Percentiles rank a stretch among this genome's conserved stretches.
These are phyloP conservation scores for Thamnidium elegans DNA, from an alignment of 192 early-diverging fungal genomes.

Conservation along the genomic window DNA sequence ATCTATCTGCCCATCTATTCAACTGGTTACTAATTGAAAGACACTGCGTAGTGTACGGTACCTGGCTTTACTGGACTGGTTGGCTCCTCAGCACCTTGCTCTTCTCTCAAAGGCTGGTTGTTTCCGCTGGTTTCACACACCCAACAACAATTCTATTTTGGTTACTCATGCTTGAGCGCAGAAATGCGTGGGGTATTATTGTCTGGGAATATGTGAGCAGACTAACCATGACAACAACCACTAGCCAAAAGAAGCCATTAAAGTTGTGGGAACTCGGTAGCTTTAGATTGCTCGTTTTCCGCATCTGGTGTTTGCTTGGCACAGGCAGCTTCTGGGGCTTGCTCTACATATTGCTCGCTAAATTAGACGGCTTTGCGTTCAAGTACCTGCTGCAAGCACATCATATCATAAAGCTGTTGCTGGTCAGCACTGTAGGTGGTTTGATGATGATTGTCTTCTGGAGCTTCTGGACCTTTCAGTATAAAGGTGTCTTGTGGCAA, in stretches of 20 bases:
- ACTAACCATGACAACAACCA: constrained; percentile 41
- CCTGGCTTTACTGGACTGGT: constrained; percentile 56
- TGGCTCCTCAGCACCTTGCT: constrained; percentile 48
- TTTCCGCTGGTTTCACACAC: constrained; percentile 37
- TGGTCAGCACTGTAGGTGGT: constrained; percentile 41
- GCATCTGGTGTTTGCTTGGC: constrained; percentile 49
- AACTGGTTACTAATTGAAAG: constrained; percentile 43
- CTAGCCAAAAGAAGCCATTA: not conserved
- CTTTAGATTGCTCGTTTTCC: constrained; percentile 31
- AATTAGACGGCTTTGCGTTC: constrained; percentile 27
- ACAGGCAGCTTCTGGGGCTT: constrained; percentile 50
- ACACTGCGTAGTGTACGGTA: constrained; percentile 53
- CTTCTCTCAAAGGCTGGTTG: constrained; percentile 41
- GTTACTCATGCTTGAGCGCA: constrained; percentile 42
- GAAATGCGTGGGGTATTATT: constrained; percentile 55
- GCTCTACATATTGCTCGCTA: constrained; percentile 33
- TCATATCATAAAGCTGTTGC: constrained; percentile 36
- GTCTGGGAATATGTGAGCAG: constrained; percentile 50
- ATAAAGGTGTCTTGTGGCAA: constrained; percentile 50
- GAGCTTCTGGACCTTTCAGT: constrained; percentile 60
- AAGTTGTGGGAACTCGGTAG: constrained; percentile 17
- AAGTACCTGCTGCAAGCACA: constrained; percentile 25
- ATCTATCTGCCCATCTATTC: constrained; percentile 42
- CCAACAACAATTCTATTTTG: constrained; percentile 43
- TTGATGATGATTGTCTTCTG: constrained; percentile 49